A percentile compares a stretch with the other conserved stretches of the same genome.
Evolutionary conservation across 1,139 yeast species (phyloP).

Genomic region (Hyphopichia wangnamkhiaoensis): DNA sequence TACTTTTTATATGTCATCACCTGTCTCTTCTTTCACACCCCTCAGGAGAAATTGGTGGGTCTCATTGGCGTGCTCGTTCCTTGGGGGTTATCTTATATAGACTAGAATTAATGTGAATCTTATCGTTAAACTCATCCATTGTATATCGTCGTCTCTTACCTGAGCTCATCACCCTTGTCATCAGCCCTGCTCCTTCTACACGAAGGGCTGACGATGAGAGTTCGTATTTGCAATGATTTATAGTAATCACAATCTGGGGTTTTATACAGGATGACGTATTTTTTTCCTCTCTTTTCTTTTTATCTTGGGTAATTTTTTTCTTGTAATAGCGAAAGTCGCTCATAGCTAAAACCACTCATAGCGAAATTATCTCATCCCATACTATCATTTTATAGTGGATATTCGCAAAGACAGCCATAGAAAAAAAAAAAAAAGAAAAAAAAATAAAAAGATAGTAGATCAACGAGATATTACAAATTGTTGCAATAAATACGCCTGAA

Average conservation of each 20-base stretch:
- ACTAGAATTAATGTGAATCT: not conserved
- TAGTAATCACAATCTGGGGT: no score
- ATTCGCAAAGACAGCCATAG: no score
- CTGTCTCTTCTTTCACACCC: slow-evolving; percentile 62
- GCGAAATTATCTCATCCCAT: not conserved
- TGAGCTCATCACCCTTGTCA: no score
- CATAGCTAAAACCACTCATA: not conserved
- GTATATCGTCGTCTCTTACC: no score
- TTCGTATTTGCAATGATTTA: no score
- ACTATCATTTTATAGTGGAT: not conserved
- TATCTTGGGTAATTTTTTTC: no score
- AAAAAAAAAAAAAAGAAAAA: no score
- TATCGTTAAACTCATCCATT: not conserved
- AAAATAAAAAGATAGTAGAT: not conserved
- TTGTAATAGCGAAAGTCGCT: not conserved
- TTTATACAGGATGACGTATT: not conserved
- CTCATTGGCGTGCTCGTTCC: slow-evolving; percentile 16
- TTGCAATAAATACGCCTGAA: no score
- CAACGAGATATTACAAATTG: no score
- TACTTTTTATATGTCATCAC: slow-evolving; percentile 50
- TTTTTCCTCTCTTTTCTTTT: not conserved
- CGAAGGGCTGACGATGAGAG: no score
- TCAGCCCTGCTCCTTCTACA: no score
- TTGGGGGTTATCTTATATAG: not conserved
- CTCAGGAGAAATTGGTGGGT: slow-evolving; percentile 57